Evolutionary conservation across 805 yeast species (phyloP), one percentile per base, ranked within the genome.

Genomic region (Cyberlindnera americana): DNA sequence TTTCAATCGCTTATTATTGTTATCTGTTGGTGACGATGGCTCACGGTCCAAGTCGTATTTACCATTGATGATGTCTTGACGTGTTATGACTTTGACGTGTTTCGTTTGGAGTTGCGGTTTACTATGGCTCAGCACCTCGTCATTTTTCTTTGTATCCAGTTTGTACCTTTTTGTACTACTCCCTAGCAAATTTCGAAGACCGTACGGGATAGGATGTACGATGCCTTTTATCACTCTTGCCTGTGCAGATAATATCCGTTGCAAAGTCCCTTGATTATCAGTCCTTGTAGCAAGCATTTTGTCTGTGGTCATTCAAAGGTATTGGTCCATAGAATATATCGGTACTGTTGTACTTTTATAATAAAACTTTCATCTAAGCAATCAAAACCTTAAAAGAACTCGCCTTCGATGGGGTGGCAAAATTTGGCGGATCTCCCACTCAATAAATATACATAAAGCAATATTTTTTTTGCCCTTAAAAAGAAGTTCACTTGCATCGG

Each of bases 11-110:
- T n/a, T n/a, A n/a, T n/a, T n/a, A n/a, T n/a, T 31, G 25, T 15
- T 19, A 6, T 31, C 19, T 26, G 35, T 13, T 27, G 27, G 4
- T 22, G 28, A 10, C 14, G 21, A 16, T 11, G 4, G 7, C 15
- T 16, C 16, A 6, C 29, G 31, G 26, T 42, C 43, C 14, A 44
- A 35, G 14, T 42, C 35, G 35, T 47, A 49, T 3, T 32, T 48
- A 21, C 50, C 51, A 33, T 50, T 47, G 9, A 54, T 13, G 4
- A 55, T 25, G 35, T 56, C 61, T 31, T 50, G 49, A 35, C 61
- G 49, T 1, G 60, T 56, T 8, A 56, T 46, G 9, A 49, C 49
- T 21, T 50, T 48, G 33, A 56, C 46, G 30, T 47, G 36, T 30
- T 53, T 56, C 1, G 56, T 55, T 22, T 46, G 47, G 6, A 50